Evolutionary conservation across 2,329 filamentous ascomycete genomes (phyloP), one percentile per base, ranked within the genome.

Genomic region (Malbranchea zuffiana): DNA sequence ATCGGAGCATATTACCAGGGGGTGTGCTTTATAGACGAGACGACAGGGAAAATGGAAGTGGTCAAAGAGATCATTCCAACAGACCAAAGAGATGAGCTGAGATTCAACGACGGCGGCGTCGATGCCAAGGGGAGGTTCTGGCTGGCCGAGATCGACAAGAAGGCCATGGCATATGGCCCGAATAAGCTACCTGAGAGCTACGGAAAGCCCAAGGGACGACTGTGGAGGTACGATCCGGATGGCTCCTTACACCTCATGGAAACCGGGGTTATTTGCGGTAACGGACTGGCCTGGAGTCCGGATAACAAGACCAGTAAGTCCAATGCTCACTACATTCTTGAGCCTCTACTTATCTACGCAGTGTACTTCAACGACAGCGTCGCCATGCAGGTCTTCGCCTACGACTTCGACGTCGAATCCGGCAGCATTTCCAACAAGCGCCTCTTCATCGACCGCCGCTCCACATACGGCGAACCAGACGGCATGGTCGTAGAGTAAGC

Each of bases 351-450:
- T 60, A 57, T 37, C 54, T 59, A 38, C 42, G 53, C 4, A 51
- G 52, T 90, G 71, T 94, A 84, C 69, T 79, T 88, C 54, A 86
- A 83, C 17, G 80, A 94, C 64, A 84, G 83, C 25, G 76, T 79
- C 3, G 74, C 72, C 20, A 69, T 72, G 44, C 74, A 73, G 39
- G 78, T 95, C 46, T 78, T 74, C 49, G 77, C 78, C 15, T 86
- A 80, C 55, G 80, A 88, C 60, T 94, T 82, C 61, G 67, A 80
- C 47, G 51, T 63, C 1, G 55, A 60, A 11, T 76, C 73, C 2
- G 81, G 80, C 21, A 63, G 62, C 13, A 68, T 84, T 37, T 72
- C 70, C 39, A 79, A 82, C 58, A 72, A 76, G 51, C 75, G 81
- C 38, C 65, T 80, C 24, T 84, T 87, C 61, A 87, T 86, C 63